Evolutionary conservation across 495 filamentous ascomycete species (phyloP).

Genomic region (Cercophora samala): DNA sequence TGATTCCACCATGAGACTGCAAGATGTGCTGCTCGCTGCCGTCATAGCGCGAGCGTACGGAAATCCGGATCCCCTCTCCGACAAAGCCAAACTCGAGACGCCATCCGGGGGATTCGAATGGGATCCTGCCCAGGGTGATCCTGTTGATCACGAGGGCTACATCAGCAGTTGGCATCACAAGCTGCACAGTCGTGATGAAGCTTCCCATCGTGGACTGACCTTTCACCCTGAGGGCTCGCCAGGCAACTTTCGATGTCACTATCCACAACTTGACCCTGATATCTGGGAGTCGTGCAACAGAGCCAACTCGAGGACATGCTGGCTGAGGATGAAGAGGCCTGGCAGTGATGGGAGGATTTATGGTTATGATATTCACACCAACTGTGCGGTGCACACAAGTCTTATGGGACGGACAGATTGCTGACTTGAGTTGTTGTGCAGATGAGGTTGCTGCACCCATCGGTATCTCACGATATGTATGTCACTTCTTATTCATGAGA

Average conservation of each 20-base stretch:
- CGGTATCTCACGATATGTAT: constrained; percentile 9
- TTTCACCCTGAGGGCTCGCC: constrained; percentile 16
- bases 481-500: constrained; percentile 31
- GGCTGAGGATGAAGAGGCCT: constrained; percentile 6
- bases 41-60: background rate
- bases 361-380: constrained; percentile 9
- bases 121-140: background rate
- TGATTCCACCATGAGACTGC: background rate
- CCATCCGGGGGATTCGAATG: background rate
- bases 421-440: background rate
- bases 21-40: background rate
- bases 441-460: constrained; percentile 9
- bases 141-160: background rate
- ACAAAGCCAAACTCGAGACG: background rate
- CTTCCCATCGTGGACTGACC: background rate
- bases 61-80: background rate
- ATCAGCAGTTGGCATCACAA: background rate
- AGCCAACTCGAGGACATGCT: constrained; percentile 2
- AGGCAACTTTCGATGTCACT: constrained; percentile 14
- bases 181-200: background rate
- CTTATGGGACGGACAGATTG: background rate
- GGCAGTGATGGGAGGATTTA: background rate
- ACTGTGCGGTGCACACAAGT: too few relatives aligned
- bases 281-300: constrained; percentile 18
- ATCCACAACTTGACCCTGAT: constrained; percentile 5